Percentiles rank a stretch among this genome's conserved stretches.
Conservation (phyloP, 257 asterid genomes). For the Gentiana straminea region DNA sequence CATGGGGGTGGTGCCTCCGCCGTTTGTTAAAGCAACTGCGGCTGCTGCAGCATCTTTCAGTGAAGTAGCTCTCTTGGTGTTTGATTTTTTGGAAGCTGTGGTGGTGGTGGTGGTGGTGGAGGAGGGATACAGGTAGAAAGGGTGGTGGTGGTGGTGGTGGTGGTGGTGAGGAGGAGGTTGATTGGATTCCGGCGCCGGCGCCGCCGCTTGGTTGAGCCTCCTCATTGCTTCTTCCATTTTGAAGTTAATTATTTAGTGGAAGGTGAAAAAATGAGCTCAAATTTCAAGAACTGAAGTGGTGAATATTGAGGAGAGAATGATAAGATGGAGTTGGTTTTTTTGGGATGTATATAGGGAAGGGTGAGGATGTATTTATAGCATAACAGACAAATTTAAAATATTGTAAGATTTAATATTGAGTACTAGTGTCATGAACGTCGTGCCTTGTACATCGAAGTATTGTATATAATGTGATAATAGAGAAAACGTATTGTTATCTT, state of each 20-base stretch:
- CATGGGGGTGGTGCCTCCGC: conserved; percentile 23
- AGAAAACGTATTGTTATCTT: too few relatives aligned
- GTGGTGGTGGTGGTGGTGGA: conserved; percentile 8
- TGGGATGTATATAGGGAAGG: neutral
- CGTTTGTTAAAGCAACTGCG: conserved; percentile 15
- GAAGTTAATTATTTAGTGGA: neutral
- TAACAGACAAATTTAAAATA: too few relatives aligned
- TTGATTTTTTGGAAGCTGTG: conserved; percentile 1
- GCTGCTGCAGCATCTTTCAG: conserved; percentile 1
- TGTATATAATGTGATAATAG: too few relatives aligned
- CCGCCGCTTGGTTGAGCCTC: conserved; percentile 34
- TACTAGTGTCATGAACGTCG: too few relatives aligned
- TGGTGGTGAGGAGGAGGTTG: conserved; percentile 14
- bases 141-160: conserved; percentile 15
- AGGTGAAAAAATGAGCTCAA: neutral
- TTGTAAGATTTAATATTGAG: too few relatives aligned
- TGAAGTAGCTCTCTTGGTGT: conserved; percentile 44
- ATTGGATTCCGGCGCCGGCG: conserved; percentile 11
- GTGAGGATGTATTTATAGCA: conserved; percentile 1
- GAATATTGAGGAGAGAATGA: neutral
- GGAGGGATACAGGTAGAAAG: conserved; percentile 20
- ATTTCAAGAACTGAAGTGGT: neutral
- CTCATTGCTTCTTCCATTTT: conserved; percentile 83
- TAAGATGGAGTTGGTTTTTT: neutral
- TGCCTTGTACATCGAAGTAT: too few relatives aligned